Evolutionary conservation across 441 rosid genomes (phyloP).

Genomic region (Omphalea diandra): DNA sequence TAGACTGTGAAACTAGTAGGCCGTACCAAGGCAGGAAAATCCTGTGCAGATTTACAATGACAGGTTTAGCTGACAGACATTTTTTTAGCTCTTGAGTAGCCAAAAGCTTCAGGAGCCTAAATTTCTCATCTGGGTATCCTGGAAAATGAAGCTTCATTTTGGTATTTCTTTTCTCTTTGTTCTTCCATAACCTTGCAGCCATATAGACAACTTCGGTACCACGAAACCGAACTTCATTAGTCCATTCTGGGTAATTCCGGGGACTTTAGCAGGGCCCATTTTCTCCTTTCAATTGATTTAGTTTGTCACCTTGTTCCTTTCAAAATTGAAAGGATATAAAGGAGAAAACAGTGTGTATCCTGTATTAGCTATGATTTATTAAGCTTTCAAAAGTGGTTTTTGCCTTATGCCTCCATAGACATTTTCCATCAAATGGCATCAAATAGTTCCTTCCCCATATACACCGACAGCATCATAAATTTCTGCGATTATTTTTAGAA

Average conservation of each 20-base stretch:
- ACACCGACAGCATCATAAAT: background rate
- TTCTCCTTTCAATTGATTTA: constrained; percentile 2
- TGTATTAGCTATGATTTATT: background rate
- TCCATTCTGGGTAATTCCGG: no score
- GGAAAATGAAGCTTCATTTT: constrained; percentile 16
- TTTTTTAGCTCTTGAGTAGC: background rate
- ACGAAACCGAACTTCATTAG: no score
- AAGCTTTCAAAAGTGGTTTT: constrained; percentile 1
- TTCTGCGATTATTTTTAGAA: background rate
- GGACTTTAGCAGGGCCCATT: constrained; percentile 19
- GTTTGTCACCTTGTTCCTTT: background rate
- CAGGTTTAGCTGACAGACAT: background rate
- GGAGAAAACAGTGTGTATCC: background rate
- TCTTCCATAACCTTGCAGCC: no score
- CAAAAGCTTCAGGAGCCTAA: background rate
- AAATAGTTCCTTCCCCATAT: no score
- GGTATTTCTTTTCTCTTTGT: no score
- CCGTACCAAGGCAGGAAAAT: no score
- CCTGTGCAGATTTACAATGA: background rate
- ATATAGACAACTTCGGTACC: no score
- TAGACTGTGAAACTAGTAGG: no score
- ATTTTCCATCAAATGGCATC: background rate
- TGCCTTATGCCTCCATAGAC: background rate
- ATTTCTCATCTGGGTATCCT: background rate
- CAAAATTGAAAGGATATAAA: background rate